Conservation (phyloP, 805 yeast genomes). For the Candida ulmi region DNA sequence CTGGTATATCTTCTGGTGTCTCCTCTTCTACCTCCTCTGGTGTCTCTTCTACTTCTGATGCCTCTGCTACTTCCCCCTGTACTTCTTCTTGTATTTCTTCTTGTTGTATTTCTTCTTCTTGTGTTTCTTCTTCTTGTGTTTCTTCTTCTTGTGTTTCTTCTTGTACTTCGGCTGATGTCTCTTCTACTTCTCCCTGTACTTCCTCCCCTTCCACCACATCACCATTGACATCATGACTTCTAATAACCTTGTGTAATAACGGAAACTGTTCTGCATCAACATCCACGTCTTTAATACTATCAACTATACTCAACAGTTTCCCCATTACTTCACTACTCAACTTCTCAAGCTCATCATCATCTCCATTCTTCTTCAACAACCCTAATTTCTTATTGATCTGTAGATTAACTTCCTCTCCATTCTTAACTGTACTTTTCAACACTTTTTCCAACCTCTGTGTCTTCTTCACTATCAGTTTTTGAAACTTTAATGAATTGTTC, state of each 20-base stretch:
- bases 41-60: too few relatives aligned
- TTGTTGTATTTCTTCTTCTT: too few relatives aligned
- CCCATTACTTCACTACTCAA: conserved; percentile 11
- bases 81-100: too few relatives aligned
- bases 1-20: too few relatives aligned
- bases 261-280: conserved; percentile 4
- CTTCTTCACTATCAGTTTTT: conserved; percentile 3
- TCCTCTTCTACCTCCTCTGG: too few relatives aligned
- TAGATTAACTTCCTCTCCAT: conserved; percentile 6
- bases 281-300: conserved; percentile 1
- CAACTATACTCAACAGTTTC: conserved; percentile 13
- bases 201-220: too few relatives aligned
- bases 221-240: neutral
- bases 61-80: too few relatives aligned
- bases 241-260: conserved; percentile 1
- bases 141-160: neutral
- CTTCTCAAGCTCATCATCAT: conserved; percentile 4
- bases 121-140: too few relatives aligned
- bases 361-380: conserved; percentile 1
- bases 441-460: conserved; percentile 1
- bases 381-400: conserved; percentile 11
- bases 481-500: neutral
- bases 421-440: conserved; percentile 1
- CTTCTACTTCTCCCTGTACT: too few relatives aligned
- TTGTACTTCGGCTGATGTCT: too few relatives aligned